Evolutionary conservation across 352 stramenopile species (phyloP).

Genomic region (Discostella stelligera): DNA sequence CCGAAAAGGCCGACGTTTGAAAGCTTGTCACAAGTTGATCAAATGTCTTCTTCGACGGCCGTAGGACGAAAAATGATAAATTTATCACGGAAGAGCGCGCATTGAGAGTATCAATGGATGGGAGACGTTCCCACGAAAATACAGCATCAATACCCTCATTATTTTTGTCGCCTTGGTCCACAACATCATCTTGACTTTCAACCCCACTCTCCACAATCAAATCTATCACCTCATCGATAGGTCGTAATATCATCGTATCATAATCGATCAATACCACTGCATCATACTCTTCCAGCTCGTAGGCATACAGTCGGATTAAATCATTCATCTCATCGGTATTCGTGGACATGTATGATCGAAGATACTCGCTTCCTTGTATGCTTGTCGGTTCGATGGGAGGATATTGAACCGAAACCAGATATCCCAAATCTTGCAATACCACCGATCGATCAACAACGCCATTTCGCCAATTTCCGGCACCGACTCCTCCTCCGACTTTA

Average conservation of each 20-base stretch:
- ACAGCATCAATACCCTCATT: constrained; percentile 26
- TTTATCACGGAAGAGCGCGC: constrained; percentile 35
- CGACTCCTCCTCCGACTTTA: not conserved
- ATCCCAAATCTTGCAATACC: constrained; percentile 37
- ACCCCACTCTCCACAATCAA: constrained; percentile 21
- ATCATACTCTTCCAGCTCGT: constrained; percentile 53
- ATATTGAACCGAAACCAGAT: constrained; percentile 24
- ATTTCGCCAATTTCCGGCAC: not conserved
- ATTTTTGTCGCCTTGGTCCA: not conserved
- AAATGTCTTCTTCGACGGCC: constrained; percentile 40
- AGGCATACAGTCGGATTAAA: constrained; percentile 39
- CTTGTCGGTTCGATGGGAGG: not conserved
- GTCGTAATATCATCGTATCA: constrained; percentile 52
- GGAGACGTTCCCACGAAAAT: constrained; percentile 46
- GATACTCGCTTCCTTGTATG: constrained; percentile 25
- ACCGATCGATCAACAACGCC: constrained; percentile 17
- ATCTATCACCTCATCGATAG: constrained; percentile 50
- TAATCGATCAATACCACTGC: constrained; percentile 59
- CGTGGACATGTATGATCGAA: constrained; percentile 9
- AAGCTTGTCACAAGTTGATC: constrained; percentile 12
- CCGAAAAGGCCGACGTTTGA: constrained; percentile 23
- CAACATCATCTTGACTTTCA: not conserved
- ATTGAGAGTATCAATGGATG: constrained; percentile 14
- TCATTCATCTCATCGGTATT: constrained; percentile 14
- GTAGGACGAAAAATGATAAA: constrained; percentile 42